These are phyloP conservation scores for Vitis rotundifolia DNA, from an alignment of 164 flowering plant species.

Conservation along the genomic window DNA sequence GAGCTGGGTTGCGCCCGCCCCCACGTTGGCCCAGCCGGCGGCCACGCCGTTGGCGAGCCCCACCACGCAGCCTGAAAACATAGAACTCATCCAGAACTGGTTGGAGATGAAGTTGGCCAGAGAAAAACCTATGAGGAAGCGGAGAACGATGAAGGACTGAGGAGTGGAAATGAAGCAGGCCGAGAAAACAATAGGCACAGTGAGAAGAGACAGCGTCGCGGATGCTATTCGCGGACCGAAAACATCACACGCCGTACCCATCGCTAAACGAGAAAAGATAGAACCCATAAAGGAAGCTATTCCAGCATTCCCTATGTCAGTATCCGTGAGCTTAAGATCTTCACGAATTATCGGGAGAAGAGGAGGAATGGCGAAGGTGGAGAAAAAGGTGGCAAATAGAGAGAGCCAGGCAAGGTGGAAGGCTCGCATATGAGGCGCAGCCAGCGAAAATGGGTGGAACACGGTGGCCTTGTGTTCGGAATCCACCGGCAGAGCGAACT, in stretches of 20 bases:
- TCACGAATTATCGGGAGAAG: slow-evolving; percentile 49
- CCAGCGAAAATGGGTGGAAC: slow-evolving; percentile 38
- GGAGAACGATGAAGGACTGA: slow-evolving; percentile 33
- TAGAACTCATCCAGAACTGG: slow-evolving; percentile 73
- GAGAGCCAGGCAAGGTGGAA: slow-evolving; percentile 74
- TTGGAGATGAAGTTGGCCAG: slow-evolving; percentile 64
- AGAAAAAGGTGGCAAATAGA: slow-evolving; percentile 62
- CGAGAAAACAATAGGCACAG: slow-evolving; percentile 44
- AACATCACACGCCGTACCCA: slow-evolving; percentile 66
- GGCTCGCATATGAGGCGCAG: slow-evolving; percentile 62
- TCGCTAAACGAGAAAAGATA: slow-evolving; percentile 62
- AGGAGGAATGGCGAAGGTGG: slow-evolving; percentile 71
- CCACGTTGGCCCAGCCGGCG: slow-evolving; percentile 70
- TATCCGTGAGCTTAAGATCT: slow-evolving; percentile 45
- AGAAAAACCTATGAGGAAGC: slow-evolving; percentile 58
- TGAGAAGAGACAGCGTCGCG: slow-evolving; percentile 52
- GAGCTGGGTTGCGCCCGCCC: slow-evolving; percentile 58
- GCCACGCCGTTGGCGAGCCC: slow-evolving; percentile 64
- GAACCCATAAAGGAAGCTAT: slow-evolving; percentile 61
- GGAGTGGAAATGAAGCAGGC: slow-evolving; percentile 35
- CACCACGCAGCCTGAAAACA: slow-evolving; percentile 53
- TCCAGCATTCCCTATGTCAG: slow-evolving; percentile 52
- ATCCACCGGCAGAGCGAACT: slow-evolving; percentile 39
- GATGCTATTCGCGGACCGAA: slow-evolving; percentile 59
- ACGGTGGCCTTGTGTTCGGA: slow-evolving; percentile 47